These are phyloP conservation scores for Bassia scoparia DNA, from an alignment of 148 eudicot genomes.

Conservation along the genomic window DNA sequence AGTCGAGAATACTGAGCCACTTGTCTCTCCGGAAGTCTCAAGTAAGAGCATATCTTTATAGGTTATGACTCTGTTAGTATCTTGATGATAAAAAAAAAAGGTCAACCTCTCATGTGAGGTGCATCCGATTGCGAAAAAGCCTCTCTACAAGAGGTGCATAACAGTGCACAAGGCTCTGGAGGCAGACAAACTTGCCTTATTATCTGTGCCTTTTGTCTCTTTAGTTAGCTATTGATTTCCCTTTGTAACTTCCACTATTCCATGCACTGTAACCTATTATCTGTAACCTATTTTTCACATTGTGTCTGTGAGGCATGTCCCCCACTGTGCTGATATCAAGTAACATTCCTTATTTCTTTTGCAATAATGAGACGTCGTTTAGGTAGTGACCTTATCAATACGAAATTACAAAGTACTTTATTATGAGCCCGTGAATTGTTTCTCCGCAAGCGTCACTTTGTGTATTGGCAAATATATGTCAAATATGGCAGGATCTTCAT, in stretches of 20 bases:
- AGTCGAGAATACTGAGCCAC: constrained; percentile 67
- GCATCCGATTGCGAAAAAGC: neutral
- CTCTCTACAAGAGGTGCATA: neutral
- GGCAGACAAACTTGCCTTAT: neutral
- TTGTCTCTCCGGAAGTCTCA: constrained; percentile 61
- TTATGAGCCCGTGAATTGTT: neutral
- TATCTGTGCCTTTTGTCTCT: neutral
- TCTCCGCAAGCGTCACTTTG: neutral
- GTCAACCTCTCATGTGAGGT: neutral
- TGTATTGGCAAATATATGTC: neutral
- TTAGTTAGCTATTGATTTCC: neutral
- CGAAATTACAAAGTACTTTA: too few relatives aligned
- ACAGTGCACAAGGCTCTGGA: neutral
- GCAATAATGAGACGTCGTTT: neutral
- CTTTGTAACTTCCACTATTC: neutral
- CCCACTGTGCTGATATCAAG: neutral
- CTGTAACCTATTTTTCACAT: neutral
- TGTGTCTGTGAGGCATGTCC: neutral
- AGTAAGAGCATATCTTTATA: constrained; percentile 38
- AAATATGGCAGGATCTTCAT: neutral
- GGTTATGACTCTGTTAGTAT: neutral
- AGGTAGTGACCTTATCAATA: constrained; percentile 1
- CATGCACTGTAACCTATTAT: too few relatives aligned
- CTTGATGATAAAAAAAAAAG: neutral
- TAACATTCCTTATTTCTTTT: neutral